Evolutionary conservation across 148 eudicot species (phyloP).

Genomic region (Fagopyrum homotropicum): DNA sequence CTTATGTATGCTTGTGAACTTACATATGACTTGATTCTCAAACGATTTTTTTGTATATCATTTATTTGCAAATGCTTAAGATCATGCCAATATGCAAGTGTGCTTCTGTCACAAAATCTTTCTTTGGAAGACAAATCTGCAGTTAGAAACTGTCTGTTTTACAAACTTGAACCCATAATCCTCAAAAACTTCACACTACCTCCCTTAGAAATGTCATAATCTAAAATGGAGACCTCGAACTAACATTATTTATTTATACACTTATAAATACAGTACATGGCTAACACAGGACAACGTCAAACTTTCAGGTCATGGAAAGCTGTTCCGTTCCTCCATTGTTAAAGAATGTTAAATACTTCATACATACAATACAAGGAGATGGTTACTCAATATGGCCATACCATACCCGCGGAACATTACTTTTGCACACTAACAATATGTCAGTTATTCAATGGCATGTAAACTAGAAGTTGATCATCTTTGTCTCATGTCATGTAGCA

Average conservation of each 20-base stretch:
- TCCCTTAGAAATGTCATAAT: not conserved
- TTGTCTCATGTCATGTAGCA: not conserved
- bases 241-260: slow-evolving; percentile 1
- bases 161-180: not conserved
- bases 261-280: slow-evolving; percentile 7
- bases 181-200: not conserved
- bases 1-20: not conserved
- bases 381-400: not conserved
- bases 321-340: slow-evolving; percentile 2
- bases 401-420: not conserved
- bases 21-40: not conserved
- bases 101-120: not conserved
- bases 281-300: not conserved
- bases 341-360: not conserved
- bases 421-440: not conserved
- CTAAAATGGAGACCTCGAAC: not conserved
- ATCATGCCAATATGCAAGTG: not conserved
- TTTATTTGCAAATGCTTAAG: too few relatives aligned
- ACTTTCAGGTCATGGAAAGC: not conserved
- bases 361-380: slow-evolving; percentile 2
- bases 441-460: not conserved
- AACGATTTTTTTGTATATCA: not conserved
- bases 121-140: not conserved
- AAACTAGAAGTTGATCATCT: not conserved
- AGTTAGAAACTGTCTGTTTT: not conserved